Percentiles rank a stretch among this genome's conserved stretches.
These are phyloP conservation scores for Candida argentea DNA, from an alignment of 805 yeast species.

Conservation along the genomic window DNA sequence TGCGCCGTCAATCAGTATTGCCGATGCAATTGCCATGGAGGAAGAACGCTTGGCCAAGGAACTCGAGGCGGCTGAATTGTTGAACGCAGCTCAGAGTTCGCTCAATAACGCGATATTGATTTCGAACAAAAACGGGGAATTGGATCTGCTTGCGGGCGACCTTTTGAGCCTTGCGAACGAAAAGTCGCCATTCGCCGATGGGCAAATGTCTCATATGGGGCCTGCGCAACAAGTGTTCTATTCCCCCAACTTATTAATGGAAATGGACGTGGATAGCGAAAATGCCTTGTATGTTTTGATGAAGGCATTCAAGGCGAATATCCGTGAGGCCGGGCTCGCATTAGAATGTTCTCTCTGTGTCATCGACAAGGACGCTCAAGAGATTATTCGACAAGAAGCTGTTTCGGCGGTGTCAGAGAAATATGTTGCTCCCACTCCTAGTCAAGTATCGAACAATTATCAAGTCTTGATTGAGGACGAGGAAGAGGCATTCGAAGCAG, in stretches of 20 bases:
- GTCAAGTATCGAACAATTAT: too few relatives aligned
- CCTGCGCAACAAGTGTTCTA: too few relatives aligned
- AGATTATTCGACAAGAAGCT: too few relatives aligned
- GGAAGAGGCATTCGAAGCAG: too few relatives aligned
- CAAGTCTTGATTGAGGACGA: too few relatives aligned
- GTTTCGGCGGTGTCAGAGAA: too few relatives aligned
- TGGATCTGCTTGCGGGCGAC: slow-evolving; percentile 16
- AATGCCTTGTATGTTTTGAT: slow-evolving; percentile 31
- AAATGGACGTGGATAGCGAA: slow-evolving; percentile 29
- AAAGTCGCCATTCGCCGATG: slow-evolving; percentile 25
- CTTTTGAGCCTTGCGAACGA: slow-evolving; percentile 14
- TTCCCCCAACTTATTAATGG: slow-evolving; percentile 22
- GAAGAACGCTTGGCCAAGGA: slow-evolving; percentile 13
- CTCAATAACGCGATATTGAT: too few relatives aligned
- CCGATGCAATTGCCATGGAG: slow-evolving; percentile 26
- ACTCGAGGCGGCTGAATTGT: slow-evolving; percentile 11
- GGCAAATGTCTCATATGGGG: slow-evolving; percentile 29
- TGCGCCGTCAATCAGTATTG: slow-evolving; percentile 37
- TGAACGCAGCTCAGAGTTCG: too few relatives aligned
- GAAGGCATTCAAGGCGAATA: slow-evolving; percentile 19
- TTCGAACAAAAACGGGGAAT: too few relatives aligned
- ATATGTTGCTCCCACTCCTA: too few relatives aligned
- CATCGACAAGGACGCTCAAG: slow-evolving; percentile 21
- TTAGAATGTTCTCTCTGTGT: slow-evolving; percentile 38
- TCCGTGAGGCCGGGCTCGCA: slow-evolving; percentile 36